Percentiles rank a stretch among this genome's conserved stretches.
phyloP scores from a whole-genome alignment of 192 early-diverging fungal species.

The Gigaspora rosea region DNA sequence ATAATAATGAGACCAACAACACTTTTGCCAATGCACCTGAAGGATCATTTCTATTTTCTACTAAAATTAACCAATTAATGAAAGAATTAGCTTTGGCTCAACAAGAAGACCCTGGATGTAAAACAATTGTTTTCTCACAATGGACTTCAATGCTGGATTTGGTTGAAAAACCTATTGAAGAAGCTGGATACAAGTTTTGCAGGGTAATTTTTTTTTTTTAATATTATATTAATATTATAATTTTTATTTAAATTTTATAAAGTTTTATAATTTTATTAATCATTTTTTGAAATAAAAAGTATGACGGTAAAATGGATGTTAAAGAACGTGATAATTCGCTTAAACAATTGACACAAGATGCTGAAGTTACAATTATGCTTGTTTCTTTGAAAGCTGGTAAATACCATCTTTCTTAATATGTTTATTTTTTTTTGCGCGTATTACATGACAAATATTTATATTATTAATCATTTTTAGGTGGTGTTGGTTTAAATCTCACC shows the following conservation, averaged over 20 bases:
- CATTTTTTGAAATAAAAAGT: background rate
- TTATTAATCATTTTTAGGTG: background rate
- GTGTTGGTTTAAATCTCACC: slow-evolving; percentile 69
- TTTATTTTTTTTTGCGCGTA: background rate
- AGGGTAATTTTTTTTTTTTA: background rate
- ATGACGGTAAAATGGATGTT: slow-evolving; percentile 49
- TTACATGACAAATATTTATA: background rate
- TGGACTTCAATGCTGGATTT: slow-evolving; percentile 54
- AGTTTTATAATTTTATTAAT: background rate
- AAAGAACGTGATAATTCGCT: slow-evolving; percentile 45
- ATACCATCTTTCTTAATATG: slow-evolving; percentile 23
- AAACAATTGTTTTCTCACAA: slow-evolving; percentile 65
- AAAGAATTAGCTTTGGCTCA: slow-evolving; percentile 49
- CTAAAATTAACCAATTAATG: slow-evolving; percentile 50
- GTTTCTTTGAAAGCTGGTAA: slow-evolving; percentile 68
- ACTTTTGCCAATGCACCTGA: background rate
- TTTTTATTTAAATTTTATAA: background rate
- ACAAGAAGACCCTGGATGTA: slow-evolving; percentile 48
- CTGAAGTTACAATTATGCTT: slow-evolving; percentile 51
- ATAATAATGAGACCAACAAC: background rate
- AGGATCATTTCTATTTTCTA: slow-evolving; percentile 28
- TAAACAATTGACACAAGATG: slow-evolving; percentile 42
- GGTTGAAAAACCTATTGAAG: slow-evolving; percentile 48
- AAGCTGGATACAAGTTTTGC: slow-evolving; percentile 26
- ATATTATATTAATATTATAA: background rate